phyloP scores from a whole-genome alignment of 1,139 yeast species.

The Nadsonia commutata region DNA sequence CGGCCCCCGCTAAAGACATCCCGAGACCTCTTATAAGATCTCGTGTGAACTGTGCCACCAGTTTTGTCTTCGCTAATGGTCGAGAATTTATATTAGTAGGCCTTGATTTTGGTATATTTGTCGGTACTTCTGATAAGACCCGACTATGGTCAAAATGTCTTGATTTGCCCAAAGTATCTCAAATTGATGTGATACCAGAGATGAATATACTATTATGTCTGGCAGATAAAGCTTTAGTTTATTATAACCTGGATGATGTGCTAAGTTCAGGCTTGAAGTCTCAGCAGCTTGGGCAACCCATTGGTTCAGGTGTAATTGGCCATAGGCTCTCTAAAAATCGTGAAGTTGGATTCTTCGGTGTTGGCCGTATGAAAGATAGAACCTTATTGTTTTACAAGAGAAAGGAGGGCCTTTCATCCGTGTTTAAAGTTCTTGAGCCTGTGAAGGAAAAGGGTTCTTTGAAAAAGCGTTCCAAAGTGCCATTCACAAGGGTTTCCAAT shows the following conservation, averaged over 20 bases:
- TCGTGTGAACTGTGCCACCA: slow-evolving; percentile 20
- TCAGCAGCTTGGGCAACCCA: neutral
- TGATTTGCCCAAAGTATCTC: slow-evolving; percentile 39
- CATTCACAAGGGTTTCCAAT: slow-evolving; percentile 12
- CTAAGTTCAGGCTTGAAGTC: slow-evolving; percentile 13
- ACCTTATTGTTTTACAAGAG: slow-evolving; percentile 34
- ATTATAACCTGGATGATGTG: slow-evolving; percentile 39
- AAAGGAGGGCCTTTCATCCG: slow-evolving; percentile 18
- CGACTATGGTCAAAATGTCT: slow-evolving; percentile 27
- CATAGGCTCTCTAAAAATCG: slow-evolving; percentile 21
- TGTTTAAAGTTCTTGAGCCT: slow-evolving; percentile 27
- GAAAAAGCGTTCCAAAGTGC: slow-evolving; percentile 18
- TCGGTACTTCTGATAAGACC: slow-evolving; percentile 20
- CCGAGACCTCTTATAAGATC: slow-evolving; percentile 17
- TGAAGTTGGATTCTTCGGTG: slow-evolving; percentile 38
- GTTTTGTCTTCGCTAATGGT: slow-evolving; percentile 25
- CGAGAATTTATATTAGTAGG: slow-evolving; percentile 30
- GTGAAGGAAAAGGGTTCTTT: slow-evolving; percentile 33
- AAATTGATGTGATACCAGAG: slow-evolving; percentile 44
- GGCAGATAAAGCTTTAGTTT: slow-evolving; percentile 43
- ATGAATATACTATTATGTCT: slow-evolving; percentile 45
- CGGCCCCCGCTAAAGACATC: slow-evolving; percentile 13
- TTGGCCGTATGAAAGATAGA: slow-evolving; percentile 49
- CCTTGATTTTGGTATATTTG: slow-evolving; percentile 30
- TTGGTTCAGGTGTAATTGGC: slow-evolving; percentile 11